Evolutionary conservation across 192 early-diverging fungal genomes (phyloP).

Genomic region (Chytriomyces hyalinus): DNA sequence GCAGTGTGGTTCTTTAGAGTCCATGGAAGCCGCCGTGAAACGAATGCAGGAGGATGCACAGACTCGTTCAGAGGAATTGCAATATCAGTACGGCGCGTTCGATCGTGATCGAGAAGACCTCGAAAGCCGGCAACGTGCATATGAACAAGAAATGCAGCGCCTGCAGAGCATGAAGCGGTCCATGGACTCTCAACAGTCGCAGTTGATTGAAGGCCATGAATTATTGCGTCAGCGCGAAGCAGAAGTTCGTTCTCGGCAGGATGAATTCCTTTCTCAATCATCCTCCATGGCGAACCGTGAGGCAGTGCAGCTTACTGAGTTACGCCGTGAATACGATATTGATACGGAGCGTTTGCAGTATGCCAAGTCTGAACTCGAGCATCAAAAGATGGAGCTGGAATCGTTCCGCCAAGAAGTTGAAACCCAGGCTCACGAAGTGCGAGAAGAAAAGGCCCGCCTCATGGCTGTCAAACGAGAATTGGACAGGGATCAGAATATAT

Average conservation of each 20-base stretch:
- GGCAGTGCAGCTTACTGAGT: constrained; percentile 22
- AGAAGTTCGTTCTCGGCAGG: constrained; percentile 25
- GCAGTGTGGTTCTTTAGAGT: neutral
- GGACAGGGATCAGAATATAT: neutral
- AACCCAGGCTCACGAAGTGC: constrained; percentile 5
- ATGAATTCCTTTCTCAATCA: constrained; percentile 27
- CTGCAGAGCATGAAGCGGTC: neutral
- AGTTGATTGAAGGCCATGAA: constrained; percentile 15
- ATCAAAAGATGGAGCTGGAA: constrained; percentile 12
- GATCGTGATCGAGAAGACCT: neutral
- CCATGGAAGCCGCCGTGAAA: neutral
- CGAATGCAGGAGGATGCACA: neutral
- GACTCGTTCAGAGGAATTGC: neutral
- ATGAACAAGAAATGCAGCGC: neutral
- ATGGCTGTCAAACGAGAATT: constrained; percentile 2
- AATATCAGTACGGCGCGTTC: neutral
- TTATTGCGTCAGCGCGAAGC: constrained; percentile 14
- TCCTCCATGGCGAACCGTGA: constrained; percentile 24
- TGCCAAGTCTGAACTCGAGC: constrained; percentile 7
- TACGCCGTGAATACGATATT: constrained; percentile 16
- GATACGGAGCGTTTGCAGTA: constrained; percentile 8
- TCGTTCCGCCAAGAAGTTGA: neutral
- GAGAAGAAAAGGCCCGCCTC: constrained; percentile 21
- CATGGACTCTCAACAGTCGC: constrained; percentile 2
- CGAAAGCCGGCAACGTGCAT: neutral